Evolutionary conservation across 1,139 yeast species (phyloP), one percentile per base, ranked within the genome.

Genomic region (Suhomyces coccinellae): DNA sequence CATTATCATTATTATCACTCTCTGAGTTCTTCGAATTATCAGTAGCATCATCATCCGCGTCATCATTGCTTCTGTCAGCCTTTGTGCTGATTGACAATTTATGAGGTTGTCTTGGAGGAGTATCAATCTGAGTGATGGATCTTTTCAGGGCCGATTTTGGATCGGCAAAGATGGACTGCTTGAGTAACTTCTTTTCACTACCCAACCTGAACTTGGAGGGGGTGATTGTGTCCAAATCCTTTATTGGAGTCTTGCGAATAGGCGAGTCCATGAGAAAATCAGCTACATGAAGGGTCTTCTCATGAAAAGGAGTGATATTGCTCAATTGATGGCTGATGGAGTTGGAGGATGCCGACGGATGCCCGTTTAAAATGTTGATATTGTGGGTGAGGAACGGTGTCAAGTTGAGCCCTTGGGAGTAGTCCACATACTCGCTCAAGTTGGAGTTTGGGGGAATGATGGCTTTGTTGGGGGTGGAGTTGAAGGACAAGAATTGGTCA

Each of bases 201-300:
- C 58, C 61, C 13, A 71, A 48, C 39, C 53, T 62, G 46, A 73
- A 74, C 48, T 66, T 69, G 3, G 77, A 71, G 2, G 79, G 79
- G 2, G 79, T 74, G 22, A 73, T 71, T 2, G 77, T 67, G 39
- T 66, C 74, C 40, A 68, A 48, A 37, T 69, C 74, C 46, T 61
- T 67, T 8, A 63, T 49, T 2, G 75, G 73, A 3, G 69, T 61
- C 35, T 50, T 44, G 3, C 50, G 57, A 31, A 72, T 68, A 11
- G 79, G 79, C 9, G 75, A 67, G 47, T 74, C 79, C 63, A 70
- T 72, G 54, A 71, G 73, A 46, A 74, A 73, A 51, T 74, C 79
- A 2, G 73, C 60, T 41, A 71, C 58, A 48, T 71, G 77, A 43
- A 71, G 59, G 3, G 76, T 62, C 54, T 70, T 73, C 44, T 74